These are phyloP conservation scores for Quercus agrifolia DNA, from an alignment of 306 rosid species.

Conservation along the genomic window DNA sequence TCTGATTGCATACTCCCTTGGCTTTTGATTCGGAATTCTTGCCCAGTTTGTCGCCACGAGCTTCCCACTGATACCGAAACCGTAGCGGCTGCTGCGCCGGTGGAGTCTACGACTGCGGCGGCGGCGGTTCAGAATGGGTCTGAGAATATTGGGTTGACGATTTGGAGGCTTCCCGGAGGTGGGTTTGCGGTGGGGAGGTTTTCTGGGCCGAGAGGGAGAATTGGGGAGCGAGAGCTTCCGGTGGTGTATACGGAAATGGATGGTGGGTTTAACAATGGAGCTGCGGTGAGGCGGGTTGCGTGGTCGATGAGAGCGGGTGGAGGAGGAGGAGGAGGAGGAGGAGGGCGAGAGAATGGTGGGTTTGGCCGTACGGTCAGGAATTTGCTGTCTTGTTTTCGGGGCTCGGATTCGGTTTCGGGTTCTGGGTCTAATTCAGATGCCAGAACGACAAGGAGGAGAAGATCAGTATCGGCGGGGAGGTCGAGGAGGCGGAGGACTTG, in stretches of 20 bases:
- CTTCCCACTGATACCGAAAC: constrained; percentile 41
- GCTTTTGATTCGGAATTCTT: constrained; percentile 74
- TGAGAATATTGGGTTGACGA: constrained; percentile 60
- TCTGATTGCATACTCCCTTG: constrained; percentile 80
- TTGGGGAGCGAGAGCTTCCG: constrained; percentile 67
- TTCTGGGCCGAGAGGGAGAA: constrained; percentile 60
- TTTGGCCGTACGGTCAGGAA: constrained; percentile 32
- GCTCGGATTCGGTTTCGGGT: constrained; percentile 1
- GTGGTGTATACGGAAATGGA: constrained; percentile 80
- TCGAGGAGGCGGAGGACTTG: constrained; percentile 57
- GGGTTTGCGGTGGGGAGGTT: constrained; percentile 87
- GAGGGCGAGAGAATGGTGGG: constrained; percentile 53
- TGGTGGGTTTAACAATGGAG: constrained; percentile 63
- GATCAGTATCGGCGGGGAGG: constrained; percentile 8
- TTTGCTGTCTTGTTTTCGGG: constrained; percentile 57
- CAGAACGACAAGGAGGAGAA: constrained; percentile 15
- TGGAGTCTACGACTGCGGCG: neutral
- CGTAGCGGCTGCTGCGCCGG: neutral
- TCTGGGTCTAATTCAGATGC: constrained; percentile 22
- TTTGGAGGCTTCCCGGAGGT: constrained; percentile 90
- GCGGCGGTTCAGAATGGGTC: constrained; percentile 49
- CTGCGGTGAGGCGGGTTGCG: constrained; percentile 61
- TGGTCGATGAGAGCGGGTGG: constrained; percentile 46
- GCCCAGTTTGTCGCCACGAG: constrained; percentile 87
- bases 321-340: neutral